Evolutionary conservation across 2,329 filamentous ascomycete species (phyloP), one percentile per base, ranked within the genome.

Genomic region (Colletotrichum sp.): DNA sequence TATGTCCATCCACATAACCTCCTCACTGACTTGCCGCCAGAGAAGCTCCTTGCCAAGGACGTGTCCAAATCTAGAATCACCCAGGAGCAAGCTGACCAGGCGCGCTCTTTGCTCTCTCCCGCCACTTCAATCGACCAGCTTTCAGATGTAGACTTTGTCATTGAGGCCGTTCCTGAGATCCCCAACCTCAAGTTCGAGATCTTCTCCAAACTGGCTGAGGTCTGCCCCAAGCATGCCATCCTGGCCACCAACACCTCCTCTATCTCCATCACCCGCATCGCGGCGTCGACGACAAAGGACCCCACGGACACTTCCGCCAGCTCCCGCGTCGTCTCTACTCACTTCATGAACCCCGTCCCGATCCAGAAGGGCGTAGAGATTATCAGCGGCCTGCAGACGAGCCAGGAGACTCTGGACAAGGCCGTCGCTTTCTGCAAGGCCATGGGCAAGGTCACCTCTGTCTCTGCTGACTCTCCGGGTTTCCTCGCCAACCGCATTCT

Each of bases 261-360:
- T 77, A 99, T 99, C 83, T 96, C 95, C 76, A 98, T 99, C 84
- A 99, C 97, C 58, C 94, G 94, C 82, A 98, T 99, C 81, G 97
- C 97, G 25, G 96, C 97, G 5, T 92, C 96, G 12, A 96, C 96
- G 1, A 94, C 93, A 30, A 88, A 89, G 71, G 92, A 98, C 82
- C 94, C 95, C 1, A 96, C 88, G 22, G 94, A 98, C 81, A 93
- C 95, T 28, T 93, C 93, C 58, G 94, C 93, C 55, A 94, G 95
- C 58, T 96, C 95, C 8, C 94, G 97, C 64, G 97, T 99, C 12
- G 92, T 99, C 71, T 95, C 95, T 67, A 98, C 97, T 18, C 97
- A 99, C 85, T 99, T 99, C 86, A 99, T 99, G 97, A 99, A 99
- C 88, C 97, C 97, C 0, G 97, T 99, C 0, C 97, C 97, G 3